Evolutionary conservation across 2,329 filamentous ascomycete genomes (phyloP).

Genomic region (Venturiaceae sp.): DNA sequence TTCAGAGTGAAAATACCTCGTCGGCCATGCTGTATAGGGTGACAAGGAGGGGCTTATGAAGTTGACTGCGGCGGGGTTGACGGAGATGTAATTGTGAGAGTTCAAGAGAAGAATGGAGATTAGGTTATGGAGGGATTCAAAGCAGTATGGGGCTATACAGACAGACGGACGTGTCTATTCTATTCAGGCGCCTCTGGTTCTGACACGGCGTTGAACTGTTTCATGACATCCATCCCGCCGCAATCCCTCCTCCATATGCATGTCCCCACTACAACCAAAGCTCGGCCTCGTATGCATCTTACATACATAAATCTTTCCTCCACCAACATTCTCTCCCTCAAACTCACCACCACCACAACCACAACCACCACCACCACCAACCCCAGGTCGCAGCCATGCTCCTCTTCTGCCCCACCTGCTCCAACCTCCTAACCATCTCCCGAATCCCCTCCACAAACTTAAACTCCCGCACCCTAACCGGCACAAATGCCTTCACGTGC

Average conservation of each 20-base stretch:
- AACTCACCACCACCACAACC: not conserved
- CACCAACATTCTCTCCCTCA: no score
- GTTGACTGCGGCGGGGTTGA: not conserved
- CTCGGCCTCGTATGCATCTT: no score
- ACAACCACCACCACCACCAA: not conserved
- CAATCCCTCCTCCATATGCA: no score
- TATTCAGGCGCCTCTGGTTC: no score
- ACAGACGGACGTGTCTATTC: no score
- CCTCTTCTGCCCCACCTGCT: slow-evolving; percentile 74
- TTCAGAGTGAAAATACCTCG: slow-evolving; percentile 14
- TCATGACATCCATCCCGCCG: no score
- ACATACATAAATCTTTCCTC: no score
- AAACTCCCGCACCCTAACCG: slow-evolving; percentile 25
- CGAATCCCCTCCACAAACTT: slow-evolving; percentile 22
- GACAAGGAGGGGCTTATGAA: not conserved
- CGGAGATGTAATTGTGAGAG: no score
- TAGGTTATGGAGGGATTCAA: no score
- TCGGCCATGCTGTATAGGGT: slow-evolving; percentile 25
- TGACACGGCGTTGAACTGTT: no score
- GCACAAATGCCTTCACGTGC: slow-evolving; percentile 79
- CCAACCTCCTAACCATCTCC: slow-evolving; percentile 72
- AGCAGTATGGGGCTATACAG: no score
- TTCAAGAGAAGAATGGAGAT: not conserved
- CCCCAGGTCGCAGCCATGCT: slow-evolving; percentile 41
- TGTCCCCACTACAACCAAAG: no score